These are phyloP conservation scores for Dispira parvispora DNA, from an alignment of 192 early-diverging fungal genomes.

Conservation along the genomic window DNA sequence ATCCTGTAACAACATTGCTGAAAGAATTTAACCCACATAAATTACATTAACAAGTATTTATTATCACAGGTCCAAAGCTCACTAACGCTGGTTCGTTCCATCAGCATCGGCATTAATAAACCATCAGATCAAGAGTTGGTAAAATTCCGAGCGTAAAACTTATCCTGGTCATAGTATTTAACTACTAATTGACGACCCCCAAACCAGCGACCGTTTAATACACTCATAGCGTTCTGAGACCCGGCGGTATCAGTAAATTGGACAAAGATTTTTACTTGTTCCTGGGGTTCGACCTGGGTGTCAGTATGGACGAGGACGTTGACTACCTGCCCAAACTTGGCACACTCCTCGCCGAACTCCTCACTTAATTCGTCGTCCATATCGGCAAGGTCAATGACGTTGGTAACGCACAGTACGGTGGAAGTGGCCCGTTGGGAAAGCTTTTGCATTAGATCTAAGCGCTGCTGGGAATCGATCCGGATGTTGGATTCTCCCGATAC, in stretches of 20 bases:
- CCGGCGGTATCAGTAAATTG: constrained; percentile 38
- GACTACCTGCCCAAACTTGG: constrained; percentile 56
- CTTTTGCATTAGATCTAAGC: constrained; percentile 58
- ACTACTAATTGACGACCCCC: constrained; percentile 57
- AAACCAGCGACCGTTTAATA: constrained; percentile 69
- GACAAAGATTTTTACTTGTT: constrained; percentile 55
- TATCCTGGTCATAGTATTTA: constrained; percentile 34
- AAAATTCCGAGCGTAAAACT: constrained; percentile 14
- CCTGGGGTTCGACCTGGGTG: constrained; percentile 17
- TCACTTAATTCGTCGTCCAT: constrained; percentile 66
- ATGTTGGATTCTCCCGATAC: constrained; percentile 36
- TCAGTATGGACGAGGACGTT: constrained; percentile 44
- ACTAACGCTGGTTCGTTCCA: no score
- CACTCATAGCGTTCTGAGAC: constrained; percentile 29
- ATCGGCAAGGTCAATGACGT: constrained; percentile 52
- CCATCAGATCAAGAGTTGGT: not conserved
- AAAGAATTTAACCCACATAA: no score
- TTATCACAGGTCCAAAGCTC: no score
- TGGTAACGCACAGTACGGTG: constrained; percentile 45
- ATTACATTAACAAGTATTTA: no score
- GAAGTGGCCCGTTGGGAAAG: constrained; percentile 24
- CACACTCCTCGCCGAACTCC: constrained; percentile 69
- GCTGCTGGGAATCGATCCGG: constrained; percentile 33
- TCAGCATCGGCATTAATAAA: no score
- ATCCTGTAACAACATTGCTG: no score